Evolutionary conservation across 2,329 filamentous ascomycete genomes (phyloP).

Genomic region (Ustilaginoidea virens): DNA sequence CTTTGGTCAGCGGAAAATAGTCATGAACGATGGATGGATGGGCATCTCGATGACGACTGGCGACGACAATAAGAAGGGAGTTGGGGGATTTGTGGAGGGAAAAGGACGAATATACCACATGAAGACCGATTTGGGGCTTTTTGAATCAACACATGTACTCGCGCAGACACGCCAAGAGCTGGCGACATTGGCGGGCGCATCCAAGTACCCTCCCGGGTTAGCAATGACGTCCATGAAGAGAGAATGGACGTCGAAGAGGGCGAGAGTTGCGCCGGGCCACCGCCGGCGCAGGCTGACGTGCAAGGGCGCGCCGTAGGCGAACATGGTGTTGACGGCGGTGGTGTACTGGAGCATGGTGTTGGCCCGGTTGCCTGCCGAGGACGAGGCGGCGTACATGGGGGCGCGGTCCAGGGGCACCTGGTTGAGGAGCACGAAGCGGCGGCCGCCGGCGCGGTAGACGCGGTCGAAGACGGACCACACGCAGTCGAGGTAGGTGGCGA

Average conservation of each 20-base stretch:
- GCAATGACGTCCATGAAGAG: slow-evolving; percentile 50
- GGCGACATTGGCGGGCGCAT: slow-evolving; percentile 45
- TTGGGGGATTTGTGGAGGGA: neutral
- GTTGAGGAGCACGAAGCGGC: slow-evolving; percentile 61
- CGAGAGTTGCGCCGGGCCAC: slow-evolving; percentile 44
- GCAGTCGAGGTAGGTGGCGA: slow-evolving; percentile 52
- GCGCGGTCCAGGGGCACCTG: slow-evolving; percentile 49
- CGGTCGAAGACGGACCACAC: slow-evolving; percentile 46
- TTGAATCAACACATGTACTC: slow-evolving; percentile 21
- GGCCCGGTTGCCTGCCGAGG: slow-evolving; percentile 1
- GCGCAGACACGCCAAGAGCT: slow-evolving; percentile 41
- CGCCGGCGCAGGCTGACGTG: slow-evolving; percentile 25
- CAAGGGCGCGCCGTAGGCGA: slow-evolving; percentile 33
- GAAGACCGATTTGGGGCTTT: slow-evolving; percentile 39
- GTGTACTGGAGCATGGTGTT: slow-evolving; percentile 27
- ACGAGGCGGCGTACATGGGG: slow-evolving; percentile 40
- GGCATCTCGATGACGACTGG: too few relatives aligned
- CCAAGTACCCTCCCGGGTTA: slow-evolving; percentile 44
- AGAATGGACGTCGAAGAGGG: slow-evolving; percentile 51
- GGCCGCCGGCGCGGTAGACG: slow-evolving; percentile 49
- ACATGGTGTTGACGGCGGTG: slow-evolving; percentile 31
- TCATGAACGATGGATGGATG: too few relatives aligned
- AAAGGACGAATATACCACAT: slow-evolving; percentile 37
- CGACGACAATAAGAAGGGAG: neutral
- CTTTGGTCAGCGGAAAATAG: too few relatives aligned